Base-by-base conservation (phyloP, 345 rosid genomes). In the Turritis glabra region DNA sequence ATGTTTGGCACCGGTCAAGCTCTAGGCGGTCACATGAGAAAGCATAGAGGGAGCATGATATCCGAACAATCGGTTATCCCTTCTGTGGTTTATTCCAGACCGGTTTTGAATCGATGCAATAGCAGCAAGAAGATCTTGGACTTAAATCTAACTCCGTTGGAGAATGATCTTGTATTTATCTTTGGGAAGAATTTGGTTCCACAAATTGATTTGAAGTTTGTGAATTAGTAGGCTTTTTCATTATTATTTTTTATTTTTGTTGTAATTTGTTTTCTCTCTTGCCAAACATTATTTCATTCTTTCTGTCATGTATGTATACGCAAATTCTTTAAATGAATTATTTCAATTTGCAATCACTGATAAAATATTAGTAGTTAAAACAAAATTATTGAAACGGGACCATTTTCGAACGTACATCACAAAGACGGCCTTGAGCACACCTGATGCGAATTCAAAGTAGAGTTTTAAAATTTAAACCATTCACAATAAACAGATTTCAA, bases 1-100 rank as follows among this genome's bases (percentile, higher is more conserved):
- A 78, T 81, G 77, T 89, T 89, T 57, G 72, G 82, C 2, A 41
- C 74, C 54, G 91, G 94, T 14, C 94, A 89, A 77, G 94, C 94
- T 79, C 43, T 88, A 67, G 93, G 93, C 17, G 90, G 93, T 53
- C 93, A 88, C 33, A 86, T 89, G 91, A 84, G 94, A 80, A 76
- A 82, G 55, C 94, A 89, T 70, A 81, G 83, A 56, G 35, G 60
- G 8, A 63, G 29, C 33, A 18, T 53, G 25, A 38, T 51, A 10
- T 2, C 48, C 18, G 59, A 62, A 29, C 63, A 57, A 13, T 0
- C 43, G 9, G 47, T 29, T 50, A 1, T 60, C 10, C 50, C 72
- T 66, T 78, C 68, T 0, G 7, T 21, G 0, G 77, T 64, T 21
- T 56, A 78, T 30, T 48, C 67, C 23, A 30, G 68, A 40, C 86